Conservation (phyloP, 1,284 basidiomycete genomes). For the Chalciporus sp. region DNA sequence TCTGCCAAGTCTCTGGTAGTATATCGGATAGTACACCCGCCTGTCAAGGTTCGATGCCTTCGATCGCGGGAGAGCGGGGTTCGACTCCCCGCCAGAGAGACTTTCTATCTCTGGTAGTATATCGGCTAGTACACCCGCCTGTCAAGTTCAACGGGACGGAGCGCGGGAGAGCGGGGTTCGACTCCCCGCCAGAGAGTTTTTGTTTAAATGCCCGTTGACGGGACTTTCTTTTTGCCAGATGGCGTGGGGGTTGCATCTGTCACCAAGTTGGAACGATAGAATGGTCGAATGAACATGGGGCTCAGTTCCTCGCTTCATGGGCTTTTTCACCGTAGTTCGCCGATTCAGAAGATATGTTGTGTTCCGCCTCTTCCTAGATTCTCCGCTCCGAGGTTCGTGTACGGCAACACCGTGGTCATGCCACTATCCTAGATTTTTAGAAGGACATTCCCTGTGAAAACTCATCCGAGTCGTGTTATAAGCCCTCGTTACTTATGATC, state of each 20-base stretch:
- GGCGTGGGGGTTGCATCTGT: no score
- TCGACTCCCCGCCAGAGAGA: constrained; percentile 34
- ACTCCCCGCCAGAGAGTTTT: constrained; percentile 31
- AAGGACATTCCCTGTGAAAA: neutral
- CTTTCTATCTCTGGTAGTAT: constrained; percentile 43
- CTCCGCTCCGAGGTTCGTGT: neutral
- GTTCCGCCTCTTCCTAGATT: no score
- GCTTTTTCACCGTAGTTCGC: no score
- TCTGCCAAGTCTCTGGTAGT: constrained; percentile 41
- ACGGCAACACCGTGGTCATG: neutral
- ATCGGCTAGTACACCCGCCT: constrained; percentile 49
- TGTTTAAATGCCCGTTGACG: no score
- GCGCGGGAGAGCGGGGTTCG: constrained; percentile 33
- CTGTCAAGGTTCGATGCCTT: constrained; percentile 34
- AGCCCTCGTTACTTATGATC: no score
- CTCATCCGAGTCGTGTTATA: no score
- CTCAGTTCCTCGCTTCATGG: no score
- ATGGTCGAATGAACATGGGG: no score
- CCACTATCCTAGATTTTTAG: neutral
- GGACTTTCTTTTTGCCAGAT: no score
- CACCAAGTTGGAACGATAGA: no score
- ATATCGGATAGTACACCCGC: constrained; percentile 49
- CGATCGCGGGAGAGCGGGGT: constrained; percentile 31
- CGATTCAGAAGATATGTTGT: no score
- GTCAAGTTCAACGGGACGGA: constrained; percentile 24